Conservation (phyloP, 495 filamentous ascomycete species). For the Collariella sp. region DNA sequence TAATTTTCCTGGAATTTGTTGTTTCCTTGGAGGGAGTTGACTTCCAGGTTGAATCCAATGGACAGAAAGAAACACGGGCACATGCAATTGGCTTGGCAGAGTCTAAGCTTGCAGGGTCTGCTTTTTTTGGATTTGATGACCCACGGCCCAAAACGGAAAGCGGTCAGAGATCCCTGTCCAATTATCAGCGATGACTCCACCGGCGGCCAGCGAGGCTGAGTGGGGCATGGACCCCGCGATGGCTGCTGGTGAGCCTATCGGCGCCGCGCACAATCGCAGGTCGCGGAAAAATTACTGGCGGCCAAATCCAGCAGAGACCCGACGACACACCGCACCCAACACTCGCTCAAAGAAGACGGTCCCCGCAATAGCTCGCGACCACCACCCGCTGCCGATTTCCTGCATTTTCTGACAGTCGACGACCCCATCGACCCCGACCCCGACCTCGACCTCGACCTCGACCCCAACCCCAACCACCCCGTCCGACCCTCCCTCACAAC, state of each 20-base stretch:
- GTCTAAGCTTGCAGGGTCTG: no score
- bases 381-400: conserved; percentile 1
- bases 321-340: neutral
- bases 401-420: conserved; percentile 1
- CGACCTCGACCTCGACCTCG: neutral
- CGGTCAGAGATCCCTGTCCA: neutral
- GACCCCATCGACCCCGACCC: neutral
- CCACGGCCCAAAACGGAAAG: conserved; percentile 7
- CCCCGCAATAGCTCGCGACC: conserved; percentile 7
- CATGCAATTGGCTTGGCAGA: neutral
- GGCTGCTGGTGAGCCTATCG: conserved; percentile 15
- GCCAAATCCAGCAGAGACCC: conserved; percentile 13
- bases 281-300: conserved; percentile 27
- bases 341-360: conserved; percentile 5
- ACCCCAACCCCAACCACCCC: no score
- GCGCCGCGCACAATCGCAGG: conserved; percentile 24
- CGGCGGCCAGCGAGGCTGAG: neutral
- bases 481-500: no score
- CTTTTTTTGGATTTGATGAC: no score
- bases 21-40: no score
- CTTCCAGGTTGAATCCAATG: no score
- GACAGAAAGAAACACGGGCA: neutral
- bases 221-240: conserved; percentile 23
- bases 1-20: no score
- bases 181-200: neutral